These are phyloP conservation scores for Eutrema heterophyllum DNA, from an alignment of 345 rosid species.

Conservation along the genomic window DNA sequence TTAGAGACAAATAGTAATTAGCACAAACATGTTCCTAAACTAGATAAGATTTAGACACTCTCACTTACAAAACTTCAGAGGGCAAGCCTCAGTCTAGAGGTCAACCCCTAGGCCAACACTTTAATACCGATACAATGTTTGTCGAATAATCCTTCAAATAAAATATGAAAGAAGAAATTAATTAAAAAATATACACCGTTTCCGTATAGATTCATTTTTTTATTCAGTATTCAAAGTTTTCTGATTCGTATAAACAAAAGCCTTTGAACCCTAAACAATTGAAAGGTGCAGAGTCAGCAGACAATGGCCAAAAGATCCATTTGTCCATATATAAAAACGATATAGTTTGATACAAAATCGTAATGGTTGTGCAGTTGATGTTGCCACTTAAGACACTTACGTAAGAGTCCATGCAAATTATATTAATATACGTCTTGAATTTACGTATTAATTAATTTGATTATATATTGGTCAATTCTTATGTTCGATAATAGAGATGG, in stretches of 20 bases:
- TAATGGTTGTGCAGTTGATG: conserved; percentile 28
- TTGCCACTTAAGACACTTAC: conserved; percentile 32
- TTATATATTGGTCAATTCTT: conserved; percentile 6
- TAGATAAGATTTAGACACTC: too few relatives aligned
- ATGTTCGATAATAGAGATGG: conserved; percentile 22
- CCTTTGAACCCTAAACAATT: conserved; percentile 29
- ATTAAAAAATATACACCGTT: background rate
- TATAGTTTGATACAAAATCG: conserved; percentile 29
- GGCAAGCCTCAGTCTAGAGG: too few relatives aligned
- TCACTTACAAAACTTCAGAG: too few relatives aligned
- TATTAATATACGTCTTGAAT: conserved; percentile 6
- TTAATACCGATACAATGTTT: background rate
- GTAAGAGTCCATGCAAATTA: conserved; percentile 28
- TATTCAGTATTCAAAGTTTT: background rate
- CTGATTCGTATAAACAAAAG: conserved; percentile 14
- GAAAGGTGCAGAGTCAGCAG: conserved; percentile 19
- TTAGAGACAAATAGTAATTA: too few relatives aligned
- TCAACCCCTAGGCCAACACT: too few relatives aligned
- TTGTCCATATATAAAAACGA: conserved; percentile 7
- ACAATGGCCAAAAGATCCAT: conserved; percentile 8
- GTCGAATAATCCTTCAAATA: background rate
- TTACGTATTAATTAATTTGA: conserved; percentile 9
- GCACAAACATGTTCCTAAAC: too few relatives aligned
- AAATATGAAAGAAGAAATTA: background rate
- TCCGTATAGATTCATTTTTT: background rate